These are phyloP conservation scores for Termitomyces sp. DNA, from an alignment of 768 basidiomycete genomes.

Conservation along the genomic window DNA sequence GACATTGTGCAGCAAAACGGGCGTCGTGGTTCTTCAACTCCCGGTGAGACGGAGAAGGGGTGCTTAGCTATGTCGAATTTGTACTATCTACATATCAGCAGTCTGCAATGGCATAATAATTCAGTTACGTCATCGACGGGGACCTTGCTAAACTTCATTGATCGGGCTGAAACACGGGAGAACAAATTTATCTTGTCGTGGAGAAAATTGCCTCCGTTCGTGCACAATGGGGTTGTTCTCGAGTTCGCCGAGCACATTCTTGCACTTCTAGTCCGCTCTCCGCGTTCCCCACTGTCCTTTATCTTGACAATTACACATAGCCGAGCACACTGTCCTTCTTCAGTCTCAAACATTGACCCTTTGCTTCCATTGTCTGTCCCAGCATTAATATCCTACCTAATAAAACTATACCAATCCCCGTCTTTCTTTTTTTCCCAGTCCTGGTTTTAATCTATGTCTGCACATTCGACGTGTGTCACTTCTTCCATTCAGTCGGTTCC, in stretches of 20 bases:
- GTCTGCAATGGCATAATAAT: slow-evolving; percentile 11
- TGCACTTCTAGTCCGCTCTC: background rate
- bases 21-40: slow-evolving; percentile 94
- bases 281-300: background rate
- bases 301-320: slow-evolving; percentile 1
- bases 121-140: slow-evolving; percentile 24
- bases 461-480: slow-evolving; percentile 54
- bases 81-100: slow-evolving; percentile 13
- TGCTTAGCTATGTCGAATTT: background rate
- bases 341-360: slow-evolving; percentile 21
- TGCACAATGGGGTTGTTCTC: background rate
- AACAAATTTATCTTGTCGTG: slow-evolving; percentile 17
- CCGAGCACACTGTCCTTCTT: slow-evolving; percentile 19
- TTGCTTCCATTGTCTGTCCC: slow-evolving; percentile 18
- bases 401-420: background rate
- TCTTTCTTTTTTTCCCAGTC: slow-evolving; percentile 6
- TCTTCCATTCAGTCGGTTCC: slow-evolving; percentile 62
- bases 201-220: slow-evolving; percentile 24
- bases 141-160: slow-evolving; percentile 31
- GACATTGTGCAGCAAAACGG: slow-evolving; percentile 60
- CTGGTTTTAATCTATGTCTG: slow-evolving; percentile 23
- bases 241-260: slow-evolving; percentile 5
- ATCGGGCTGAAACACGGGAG: slow-evolving; percentile 33
- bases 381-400: slow-evolving; percentile 9
- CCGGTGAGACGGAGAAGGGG: slow-evolving; percentile 36